phyloP scores from a whole-genome alignment of 306 rosid species.

The Aeschynomene evenia region DNA sequence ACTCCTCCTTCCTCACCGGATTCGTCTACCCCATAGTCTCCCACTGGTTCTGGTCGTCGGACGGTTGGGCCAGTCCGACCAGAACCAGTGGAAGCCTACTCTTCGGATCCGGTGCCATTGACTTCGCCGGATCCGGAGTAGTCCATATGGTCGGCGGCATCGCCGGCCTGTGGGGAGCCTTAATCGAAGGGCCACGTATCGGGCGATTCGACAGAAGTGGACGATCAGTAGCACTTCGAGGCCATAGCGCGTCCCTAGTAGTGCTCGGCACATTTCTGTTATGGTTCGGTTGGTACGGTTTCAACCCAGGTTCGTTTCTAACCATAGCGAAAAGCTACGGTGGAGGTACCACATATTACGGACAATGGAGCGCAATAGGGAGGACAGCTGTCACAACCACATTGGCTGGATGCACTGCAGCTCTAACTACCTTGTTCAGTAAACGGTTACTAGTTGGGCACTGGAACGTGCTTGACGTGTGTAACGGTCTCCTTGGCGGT shows the following conservation, averaged over 20 bases:
- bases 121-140: conserved; percentile 71
- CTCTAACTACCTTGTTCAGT: conserved; percentile 62
- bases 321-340: conserved; percentile 49
- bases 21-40: conserved; percentile 76
- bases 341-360: conserved; percentile 34
- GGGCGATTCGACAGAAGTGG: conserved; percentile 68
- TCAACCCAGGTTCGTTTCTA: conserved; percentile 76
- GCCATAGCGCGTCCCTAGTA: conserved; percentile 68
- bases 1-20: conserved; percentile 70
- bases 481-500: conserved; percentile 75
- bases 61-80: conserved; percentile 73
- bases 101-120: conserved; percentile 59
- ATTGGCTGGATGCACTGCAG: conserved; percentile 69
- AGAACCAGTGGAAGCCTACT: conserved; percentile 17
- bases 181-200: conserved; percentile 77
- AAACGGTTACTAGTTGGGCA: conserved; percentile 68
- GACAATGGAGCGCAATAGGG: conserved; percentile 86
- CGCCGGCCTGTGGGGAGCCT: conserved; percentile 78
- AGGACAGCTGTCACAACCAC: conserved; percentile 85
- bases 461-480: conserved; percentile 79
- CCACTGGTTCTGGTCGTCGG: conserved; percentile 74
- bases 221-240: conserved; percentile 58
- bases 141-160: conserved; percentile 87
- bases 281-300: conserved; percentile 93
- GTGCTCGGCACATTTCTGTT: conserved; percentile 70